Evolutionary conservation across 23 red algal species (phyloP).

Genomic region (Pyropia haitanensis): DNA sequence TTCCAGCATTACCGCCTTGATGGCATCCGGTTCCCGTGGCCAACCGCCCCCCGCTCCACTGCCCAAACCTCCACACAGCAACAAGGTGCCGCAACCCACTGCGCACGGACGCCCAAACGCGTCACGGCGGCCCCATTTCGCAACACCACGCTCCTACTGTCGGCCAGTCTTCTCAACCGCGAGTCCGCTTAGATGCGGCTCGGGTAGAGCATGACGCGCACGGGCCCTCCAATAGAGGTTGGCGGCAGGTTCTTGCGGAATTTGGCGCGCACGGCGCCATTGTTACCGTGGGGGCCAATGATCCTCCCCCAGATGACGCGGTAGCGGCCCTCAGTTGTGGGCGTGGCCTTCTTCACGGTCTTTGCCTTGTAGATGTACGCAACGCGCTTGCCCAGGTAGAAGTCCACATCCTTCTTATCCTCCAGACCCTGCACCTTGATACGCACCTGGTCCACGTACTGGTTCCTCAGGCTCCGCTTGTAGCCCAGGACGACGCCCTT

Average conservation of each 20-base stretch:
- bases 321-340: conserved; percentile 47
- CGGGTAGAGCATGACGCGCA: conserved; percentile 99
- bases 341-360: conserved; percentile 36
- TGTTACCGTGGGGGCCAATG: conserved; percentile 92
- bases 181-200: conserved; percentile 53
- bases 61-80: no score
- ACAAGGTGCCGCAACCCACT: no score
- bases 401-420: conserved; percentile 54
- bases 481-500: conserved; percentile 94
- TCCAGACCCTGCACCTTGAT: conserved; percentile 88
- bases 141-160: not conserved
- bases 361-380: conserved; percentile 95
- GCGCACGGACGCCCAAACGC: not conserved
- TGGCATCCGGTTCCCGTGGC: no score
- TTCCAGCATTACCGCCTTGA: no score
- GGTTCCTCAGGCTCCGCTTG: conserved; percentile 68
- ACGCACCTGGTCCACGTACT: conserved; percentile 75
- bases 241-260: conserved; percentile 92
- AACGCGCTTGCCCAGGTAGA: conserved; percentile 95
- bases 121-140: not conserved
- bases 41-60: no score
- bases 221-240: conserved; percentile 70
- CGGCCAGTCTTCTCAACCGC: not conserved
- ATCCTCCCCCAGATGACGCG: conserved; percentile 96
- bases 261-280: conserved; percentile 73